Evolutionary conservation across 140 eudicot genomes (phyloP).

Genomic region (Stevia rebaudiana): DNA sequence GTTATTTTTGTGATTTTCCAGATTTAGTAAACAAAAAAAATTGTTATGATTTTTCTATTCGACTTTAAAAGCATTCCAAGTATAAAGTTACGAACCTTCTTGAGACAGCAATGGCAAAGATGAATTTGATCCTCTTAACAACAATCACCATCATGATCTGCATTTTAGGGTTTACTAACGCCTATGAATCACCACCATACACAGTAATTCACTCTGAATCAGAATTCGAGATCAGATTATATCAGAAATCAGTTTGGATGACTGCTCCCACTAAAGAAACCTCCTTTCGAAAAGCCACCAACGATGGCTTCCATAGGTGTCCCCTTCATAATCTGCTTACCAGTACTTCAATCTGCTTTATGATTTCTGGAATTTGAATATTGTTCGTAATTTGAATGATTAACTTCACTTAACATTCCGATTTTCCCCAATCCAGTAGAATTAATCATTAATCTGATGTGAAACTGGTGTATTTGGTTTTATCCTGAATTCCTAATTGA

Average conservation of each 20-base stretch:
- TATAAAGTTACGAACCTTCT: background rate
- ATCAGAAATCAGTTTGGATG: slow-evolving; percentile 64
- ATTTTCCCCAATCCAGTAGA: background rate
- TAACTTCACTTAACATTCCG: background rate
- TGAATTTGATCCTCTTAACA: background rate
- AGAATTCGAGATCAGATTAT: slow-evolving; percentile 70
- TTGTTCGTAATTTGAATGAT: background rate
- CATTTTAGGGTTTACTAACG: slow-evolving; percentile 11
- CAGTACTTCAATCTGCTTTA: background rate
- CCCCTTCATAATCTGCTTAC: background rate
- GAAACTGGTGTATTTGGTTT: background rate
- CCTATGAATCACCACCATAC: slow-evolving; percentile 68
- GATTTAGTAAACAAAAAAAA: too few species aligned
- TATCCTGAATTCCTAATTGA: too few species aligned
- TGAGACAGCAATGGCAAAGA: background rate
- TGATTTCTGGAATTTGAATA: background rate
- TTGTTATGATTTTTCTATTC: too few species aligned
- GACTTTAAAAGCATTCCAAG: too few species aligned
- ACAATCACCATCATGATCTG: slow-evolving; percentile 6
- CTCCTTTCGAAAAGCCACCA: slow-evolving; percentile 66
- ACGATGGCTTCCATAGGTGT: slow-evolving; percentile 76
- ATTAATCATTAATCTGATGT: background rate
- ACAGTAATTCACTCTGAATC: slow-evolving; percentile 67
- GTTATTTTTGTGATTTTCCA: too few species aligned
- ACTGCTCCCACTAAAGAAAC: slow-evolving; percentile 51